phyloP scores from a whole-genome alignment of 345 rosid genomes.

The Hevea brasiliensis region DNA sequence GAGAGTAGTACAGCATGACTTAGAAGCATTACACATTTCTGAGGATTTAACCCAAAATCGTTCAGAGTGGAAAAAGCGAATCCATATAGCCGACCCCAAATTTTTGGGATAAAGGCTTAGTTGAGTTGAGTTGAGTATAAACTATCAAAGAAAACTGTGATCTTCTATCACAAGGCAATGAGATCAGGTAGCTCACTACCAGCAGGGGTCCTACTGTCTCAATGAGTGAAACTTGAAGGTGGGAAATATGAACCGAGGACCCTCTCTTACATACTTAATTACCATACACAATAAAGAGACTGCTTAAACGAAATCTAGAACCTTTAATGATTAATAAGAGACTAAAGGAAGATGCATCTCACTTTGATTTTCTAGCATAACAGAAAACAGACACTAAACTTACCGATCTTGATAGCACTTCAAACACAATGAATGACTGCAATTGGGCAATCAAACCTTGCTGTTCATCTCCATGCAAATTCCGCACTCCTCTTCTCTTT shows the following conservation, averaged over 20 bases:
- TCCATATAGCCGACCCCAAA: too few relatives aligned
- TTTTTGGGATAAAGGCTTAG: too few relatives aligned
- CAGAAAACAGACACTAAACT: not conserved
- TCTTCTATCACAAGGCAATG: not conserved
- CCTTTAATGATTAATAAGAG: not conserved
- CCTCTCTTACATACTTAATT: not conserved
- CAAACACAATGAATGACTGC: constrained; percentile 29
- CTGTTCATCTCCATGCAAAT: constrained; percentile 31
- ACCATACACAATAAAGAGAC: not conserved
- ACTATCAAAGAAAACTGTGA: not conserved
- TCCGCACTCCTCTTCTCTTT: too few relatives aligned
- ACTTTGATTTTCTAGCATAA: not conserved
- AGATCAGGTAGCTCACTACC: not conserved
- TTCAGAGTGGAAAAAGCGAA: too few relatives aligned
- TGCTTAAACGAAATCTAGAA: not conserved
- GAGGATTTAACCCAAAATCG: too few relatives aligned
- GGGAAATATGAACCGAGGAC: not conserved
- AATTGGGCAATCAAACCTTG: constrained; percentile 26
- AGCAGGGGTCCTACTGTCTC: not conserved
- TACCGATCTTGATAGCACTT: constrained; percentile 31
- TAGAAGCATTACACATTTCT: too few relatives aligned
- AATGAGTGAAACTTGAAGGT: not conserved
- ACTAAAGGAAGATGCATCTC: not conserved
- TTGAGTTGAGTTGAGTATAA: too few relatives aligned
- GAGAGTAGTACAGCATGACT: too few relatives aligned